Base-by-base conservation (phyloP, 1,284 basidiomycete genomes). In the Cryptococcus wingfieldii region DNA sequence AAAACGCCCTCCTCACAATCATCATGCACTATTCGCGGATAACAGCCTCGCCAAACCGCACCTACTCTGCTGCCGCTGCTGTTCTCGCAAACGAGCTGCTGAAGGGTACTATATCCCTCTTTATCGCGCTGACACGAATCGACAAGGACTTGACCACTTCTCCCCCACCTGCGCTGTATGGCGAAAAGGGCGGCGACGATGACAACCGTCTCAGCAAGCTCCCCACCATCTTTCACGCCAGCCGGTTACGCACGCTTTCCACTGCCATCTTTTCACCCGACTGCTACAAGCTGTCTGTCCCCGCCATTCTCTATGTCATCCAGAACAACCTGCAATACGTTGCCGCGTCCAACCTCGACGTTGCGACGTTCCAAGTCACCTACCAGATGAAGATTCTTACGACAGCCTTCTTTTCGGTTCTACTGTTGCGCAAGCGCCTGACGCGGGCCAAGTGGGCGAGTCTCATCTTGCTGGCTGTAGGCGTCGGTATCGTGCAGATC, bases 351-450 rank as follows among this genome's bases (percentile, higher is more conserved):
- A 96, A 97, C 74, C 82, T 98, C 56, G 89, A 92, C 58, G 91
- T 90, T 19, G 91, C 94, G 13, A 94, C 93, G 18, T 98, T 97
- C 79, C 76, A 77, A 59, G 79, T 94, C 69, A 90, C 88, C 53
- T 95, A 95, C 77, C 91, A 95, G 77, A 93, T 94, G 90, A 95
- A 97, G 80, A 96, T 98, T 67, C 84, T 98, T 60, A 97, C 94
- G 28, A 98, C 94, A 12, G 94, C 94, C 14, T 89, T 86, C 46
- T 97, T 95, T 77, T 94, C 90, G 41, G 93, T 97, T 57, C 71
- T 90, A 10, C 80, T 98, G 31, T 83, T 98, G n/a, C 84, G 90
- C 58, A 89, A 86, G 67, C 85, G 86, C 60, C 79, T 97, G 25
- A 83, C 81, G 34, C 79, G 82, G 13, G 81, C 80, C 37, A 92